A percentile compares a stretch with the other conserved stretches of the same genome.
phyloP scores from a whole-genome alignment of 257 asterid species.

The Penstemon eatonii region DNA sequence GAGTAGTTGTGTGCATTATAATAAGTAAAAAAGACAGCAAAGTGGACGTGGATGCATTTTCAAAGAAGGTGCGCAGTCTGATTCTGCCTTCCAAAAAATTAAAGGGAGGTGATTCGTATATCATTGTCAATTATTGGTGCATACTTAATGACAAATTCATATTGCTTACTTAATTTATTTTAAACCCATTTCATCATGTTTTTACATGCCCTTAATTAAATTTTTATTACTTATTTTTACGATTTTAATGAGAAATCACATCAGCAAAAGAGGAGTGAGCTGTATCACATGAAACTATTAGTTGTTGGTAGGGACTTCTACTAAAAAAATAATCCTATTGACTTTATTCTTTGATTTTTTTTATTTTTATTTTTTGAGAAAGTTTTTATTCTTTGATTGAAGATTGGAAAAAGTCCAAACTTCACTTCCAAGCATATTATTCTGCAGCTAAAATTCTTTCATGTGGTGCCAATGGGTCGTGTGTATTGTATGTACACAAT shows the following conservation, averaged over 20 bases:
- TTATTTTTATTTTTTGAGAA: too few species aligned
- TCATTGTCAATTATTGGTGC: conserved; percentile 39
- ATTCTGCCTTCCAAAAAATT: neutral
- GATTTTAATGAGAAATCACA: conserved; percentile 1
- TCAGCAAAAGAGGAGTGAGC: conserved; percentile 29
- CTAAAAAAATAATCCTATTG: neutral
- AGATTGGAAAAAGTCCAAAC: conserved; percentile 22
- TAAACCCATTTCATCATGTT: neutral
- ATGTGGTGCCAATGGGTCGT: conserved; percentile 27
- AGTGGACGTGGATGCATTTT: conserved; percentile 22
- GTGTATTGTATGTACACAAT: neutral
- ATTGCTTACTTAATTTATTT: neutral
- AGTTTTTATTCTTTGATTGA: conserved; percentile 27
- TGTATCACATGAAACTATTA: conserved; percentile 39
- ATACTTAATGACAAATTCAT: neutral
- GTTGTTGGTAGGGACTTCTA: conserved; percentile 20
- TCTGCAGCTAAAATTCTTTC: conserved; percentile 7
- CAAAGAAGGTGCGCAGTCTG: conserved; percentile 13
- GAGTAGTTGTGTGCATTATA: conserved; percentile 21
- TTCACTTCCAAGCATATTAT: conserved; percentile 15
- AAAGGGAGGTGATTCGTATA: neutral
- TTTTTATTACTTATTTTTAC: too few species aligned
- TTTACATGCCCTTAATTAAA: neutral
- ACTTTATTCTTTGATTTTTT: neutral
- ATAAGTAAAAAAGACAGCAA: conserved; percentile 24